Evolutionary conservation across 768 basidiomycete genomes (phyloP).

Genomic region (Podaxis sp.): DNA sequence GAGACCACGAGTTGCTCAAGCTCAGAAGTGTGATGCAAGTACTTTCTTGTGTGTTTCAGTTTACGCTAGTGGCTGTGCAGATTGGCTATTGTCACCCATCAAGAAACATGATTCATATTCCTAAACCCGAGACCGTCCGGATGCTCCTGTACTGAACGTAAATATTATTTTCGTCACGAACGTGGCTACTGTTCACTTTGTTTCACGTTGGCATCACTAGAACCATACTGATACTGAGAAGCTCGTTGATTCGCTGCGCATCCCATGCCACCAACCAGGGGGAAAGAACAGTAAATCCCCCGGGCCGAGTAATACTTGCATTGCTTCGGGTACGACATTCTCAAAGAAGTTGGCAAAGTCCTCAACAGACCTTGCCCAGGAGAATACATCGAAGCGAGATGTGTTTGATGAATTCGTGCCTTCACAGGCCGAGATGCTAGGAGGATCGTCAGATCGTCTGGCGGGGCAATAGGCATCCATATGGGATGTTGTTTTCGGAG

Average conservation of each 20-base stretch:
- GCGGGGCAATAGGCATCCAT: slow-evolving; percentile 57
- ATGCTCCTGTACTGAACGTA: no score
- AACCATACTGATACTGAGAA: slow-evolving; percentile 94
- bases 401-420: slow-evolving; percentile 72
- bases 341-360: slow-evolving; percentile 50
- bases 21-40: background rate
- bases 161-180: no score
- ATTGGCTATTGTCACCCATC: background rate
- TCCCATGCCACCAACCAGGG: slow-evolving; percentile 92
- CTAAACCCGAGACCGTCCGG: no score
- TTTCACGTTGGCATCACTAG: slow-evolving; percentile 23
- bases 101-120: background rate
- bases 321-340: slow-evolving; percentile 54
- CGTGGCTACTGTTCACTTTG: no score
- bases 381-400: slow-evolving; percentile 77
- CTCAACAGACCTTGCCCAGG: slow-evolving; percentile 18
- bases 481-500: slow-evolving; percentile 46
- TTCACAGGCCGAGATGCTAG: slow-evolving; percentile 26
- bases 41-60: background rate
- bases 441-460: slow-evolving; percentile 29
- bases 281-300: slow-evolving; percentile 91
- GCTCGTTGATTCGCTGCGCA: slow-evolving; percentile 78
- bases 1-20: background rate
- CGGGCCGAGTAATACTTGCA: slow-evolving; percentile 60
- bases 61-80: slow-evolving; percentile 9